Percentiles rank a stretch among this genome's conserved stretches.
These are phyloP conservation scores for Epipyxis sp. DNA, from an alignment of 108 stramenopile genomes.

Conservation along the genomic window DNA sequence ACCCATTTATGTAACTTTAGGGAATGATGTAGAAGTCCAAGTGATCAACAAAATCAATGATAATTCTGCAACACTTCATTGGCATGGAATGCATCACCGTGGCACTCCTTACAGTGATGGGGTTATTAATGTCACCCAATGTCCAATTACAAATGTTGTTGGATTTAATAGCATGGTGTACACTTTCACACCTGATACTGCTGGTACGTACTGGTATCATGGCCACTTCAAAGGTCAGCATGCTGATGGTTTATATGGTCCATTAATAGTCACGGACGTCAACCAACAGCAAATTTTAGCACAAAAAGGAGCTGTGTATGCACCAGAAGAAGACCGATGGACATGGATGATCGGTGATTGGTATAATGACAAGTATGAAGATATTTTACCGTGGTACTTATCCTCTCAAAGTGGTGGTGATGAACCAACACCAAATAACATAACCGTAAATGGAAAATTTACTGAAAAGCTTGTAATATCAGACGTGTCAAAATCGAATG, in stretches of 20 bases:
- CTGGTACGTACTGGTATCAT: constrained; percentile 22
- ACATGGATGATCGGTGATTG: background rate
- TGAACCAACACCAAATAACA: background rate
- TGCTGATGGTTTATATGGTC: constrained; percentile 5
- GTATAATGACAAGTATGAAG: background rate
- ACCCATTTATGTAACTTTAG: background rate
- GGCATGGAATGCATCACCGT: background rate
- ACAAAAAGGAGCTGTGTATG: background rate
- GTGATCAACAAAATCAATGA: background rate
- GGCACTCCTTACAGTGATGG: background rate
- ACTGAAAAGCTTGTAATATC: background rate
- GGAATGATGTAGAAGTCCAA: background rate
- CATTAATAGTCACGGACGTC: constrained; percentile 19
- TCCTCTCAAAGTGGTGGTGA: background rate
- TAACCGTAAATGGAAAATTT: background rate
- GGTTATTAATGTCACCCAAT: background rate
- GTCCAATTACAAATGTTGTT: background rate
- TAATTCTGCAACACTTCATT: background rate
- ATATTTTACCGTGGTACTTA: background rate
- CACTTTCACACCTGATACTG: background rate
- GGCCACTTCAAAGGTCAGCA: background rate
- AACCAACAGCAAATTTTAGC: background rate
- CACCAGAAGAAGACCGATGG: background rate
- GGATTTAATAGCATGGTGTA: background rate
- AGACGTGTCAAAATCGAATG: background rate